Base-by-base conservation (phyloP, 208 protist species). In the Leishmania mexicana region DNA sequence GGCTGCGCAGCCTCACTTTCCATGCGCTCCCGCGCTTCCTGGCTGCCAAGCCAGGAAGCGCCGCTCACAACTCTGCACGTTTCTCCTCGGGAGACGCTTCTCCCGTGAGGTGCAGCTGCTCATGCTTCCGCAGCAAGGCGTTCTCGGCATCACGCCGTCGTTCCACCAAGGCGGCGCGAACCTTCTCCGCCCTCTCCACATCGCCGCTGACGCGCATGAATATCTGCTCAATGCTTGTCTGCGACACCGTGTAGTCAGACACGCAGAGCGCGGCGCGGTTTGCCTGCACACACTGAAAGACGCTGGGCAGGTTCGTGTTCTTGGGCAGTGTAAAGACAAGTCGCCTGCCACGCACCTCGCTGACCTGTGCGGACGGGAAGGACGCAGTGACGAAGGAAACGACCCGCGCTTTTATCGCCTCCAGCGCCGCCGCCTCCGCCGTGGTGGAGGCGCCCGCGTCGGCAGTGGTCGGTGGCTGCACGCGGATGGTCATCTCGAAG, bases 181-280 rank as follows among this genome's bases (percentile, higher is more conserved):
- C 45, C 8, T 49, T 53, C 38, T 74, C 47, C 17, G 5, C 65
- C 45, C 73, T 45, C 40, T 67, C 51, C 19, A 68, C 80, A 15
- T 85, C 78, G 31, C 76, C 73, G 54, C 85, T 84, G 65, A 93
- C 74, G 58, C 81, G 88, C 53, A 94, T 75, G 72, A 94, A 92
- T 28, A 93, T 85, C 57, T 90, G 89, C 79, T 94, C 91, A 28
- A 94, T 85, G 15, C 85, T 88, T 0, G 84, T 90, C 51, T 93
- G 91, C 10, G 80, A 84, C 35, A 95, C 84, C 53, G 76, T 88
- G 81, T 95, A 95, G 78, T 95, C 88, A 4, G 85, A 87, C 57
- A 95, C 90, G 81, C 82, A 76, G 31, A 92, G 81, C 19, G 19
- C 45, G 1, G 53, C 71, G 73, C 86, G 80, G 75, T 90, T 53